Conservation (phyloP, 1,284 basidiomycete species). For the Cryptococcus sp. region DNA sequence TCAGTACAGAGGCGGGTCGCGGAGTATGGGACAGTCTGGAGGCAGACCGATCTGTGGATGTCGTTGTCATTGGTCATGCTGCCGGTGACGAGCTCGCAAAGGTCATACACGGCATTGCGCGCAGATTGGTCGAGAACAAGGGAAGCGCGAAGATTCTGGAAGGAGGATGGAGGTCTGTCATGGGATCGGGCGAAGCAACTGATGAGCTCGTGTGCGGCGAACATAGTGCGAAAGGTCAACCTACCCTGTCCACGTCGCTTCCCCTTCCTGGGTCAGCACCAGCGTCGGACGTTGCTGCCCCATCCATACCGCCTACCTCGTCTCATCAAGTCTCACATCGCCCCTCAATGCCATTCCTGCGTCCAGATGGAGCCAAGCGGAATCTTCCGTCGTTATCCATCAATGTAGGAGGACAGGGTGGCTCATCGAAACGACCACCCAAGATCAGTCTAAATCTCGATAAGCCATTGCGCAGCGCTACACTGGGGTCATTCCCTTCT, state of each 20-base stretch:
- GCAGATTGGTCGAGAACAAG: slow-evolving; percentile 16
- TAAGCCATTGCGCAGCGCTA: slow-evolving; percentile 27
- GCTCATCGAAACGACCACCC: slow-evolving; percentile 29
- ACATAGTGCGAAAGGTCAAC: not conserved
- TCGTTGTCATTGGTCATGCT: slow-evolving; percentile 34
- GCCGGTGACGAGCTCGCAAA: slow-evolving; percentile 31
- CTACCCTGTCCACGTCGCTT: slow-evolving; percentile 10
- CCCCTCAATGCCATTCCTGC: slow-evolving; percentile 35
- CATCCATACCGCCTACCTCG: slow-evolving; percentile 19
- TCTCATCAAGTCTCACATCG: slow-evolving; percentile 22
- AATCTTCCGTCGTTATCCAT: slow-evolving; percentile 35
- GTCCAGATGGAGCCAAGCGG: slow-evolving; percentile 16
- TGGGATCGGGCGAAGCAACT: slow-evolving; percentile 5
- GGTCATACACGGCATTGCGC: slow-evolving; percentile 26
- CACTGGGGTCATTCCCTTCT: slow-evolving; percentile 21
- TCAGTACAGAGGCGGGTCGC: slow-evolving; percentile 72
- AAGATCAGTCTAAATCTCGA: slow-evolving; percentile 45
- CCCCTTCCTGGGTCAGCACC: slow-evolving; percentile 20
- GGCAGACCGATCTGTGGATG: slow-evolving; percentile 25
- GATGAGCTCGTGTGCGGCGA: slow-evolving; percentile 18
- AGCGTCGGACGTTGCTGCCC: slow-evolving; percentile 18
- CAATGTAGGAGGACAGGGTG: slow-evolving; percentile 11
- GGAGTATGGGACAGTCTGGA: slow-evolving; percentile 61
- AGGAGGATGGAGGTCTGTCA: slow-evolving; percentile 41
- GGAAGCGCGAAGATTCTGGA: slow-evolving; percentile 29